These are phyloP conservation scores for Chalciporus piperatus DNA, from an alignment of 768 basidiomycete genomes.

Conservation along the genomic window DNA sequence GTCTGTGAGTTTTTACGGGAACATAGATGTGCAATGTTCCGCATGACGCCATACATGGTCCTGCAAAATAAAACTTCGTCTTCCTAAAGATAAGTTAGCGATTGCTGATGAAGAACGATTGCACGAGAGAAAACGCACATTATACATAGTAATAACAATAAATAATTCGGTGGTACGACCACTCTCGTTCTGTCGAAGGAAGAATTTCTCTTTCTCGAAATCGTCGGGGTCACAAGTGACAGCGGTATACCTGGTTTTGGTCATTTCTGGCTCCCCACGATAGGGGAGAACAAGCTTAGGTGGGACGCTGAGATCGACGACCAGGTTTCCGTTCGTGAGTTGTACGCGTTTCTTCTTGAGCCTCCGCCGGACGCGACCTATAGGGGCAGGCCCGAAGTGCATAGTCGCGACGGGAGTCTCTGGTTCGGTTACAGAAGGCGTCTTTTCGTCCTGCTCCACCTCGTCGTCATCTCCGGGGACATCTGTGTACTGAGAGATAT, in stretches of 20 bases:
- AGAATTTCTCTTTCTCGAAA: conserved; percentile 80
- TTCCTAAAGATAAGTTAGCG: conserved; percentile 48
- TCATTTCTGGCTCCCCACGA: conserved; percentile 69
- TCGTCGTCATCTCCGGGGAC: conserved; percentile 19
- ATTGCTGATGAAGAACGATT: not conserved
- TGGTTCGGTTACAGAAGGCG: conserved; percentile 36
- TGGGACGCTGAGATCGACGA: conserved; percentile 81
- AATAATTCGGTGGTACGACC: conserved; percentile 85
- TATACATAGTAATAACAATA: conserved; percentile 96
- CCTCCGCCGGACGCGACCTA: conserved; percentile 72
- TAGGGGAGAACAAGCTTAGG: conserved; percentile 77
- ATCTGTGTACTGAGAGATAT: conserved; percentile 31
- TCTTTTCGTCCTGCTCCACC: conserved; percentile 22
- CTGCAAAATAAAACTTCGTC: conserved; percentile 89
- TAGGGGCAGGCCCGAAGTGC: conserved; percentile 87
- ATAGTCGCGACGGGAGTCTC: conserved; percentile 62
- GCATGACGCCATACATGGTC: conserved; percentile 94
- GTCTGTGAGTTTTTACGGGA: conserved; percentile 87
- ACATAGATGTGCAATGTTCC: conserved; percentile 76
- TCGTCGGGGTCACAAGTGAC: conserved; percentile 94
- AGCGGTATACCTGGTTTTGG: conserved; percentile 75
- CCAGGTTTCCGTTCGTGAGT: conserved; percentile 84
- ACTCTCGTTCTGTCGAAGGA: conserved; percentile 77
- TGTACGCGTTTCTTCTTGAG: conserved; percentile 81
- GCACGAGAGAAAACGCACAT: conserved; percentile 55